Evolutionary conservation across 2,329 filamentous ascomycete species (phyloP).

Genomic region (Calonectria montana): DNA sequence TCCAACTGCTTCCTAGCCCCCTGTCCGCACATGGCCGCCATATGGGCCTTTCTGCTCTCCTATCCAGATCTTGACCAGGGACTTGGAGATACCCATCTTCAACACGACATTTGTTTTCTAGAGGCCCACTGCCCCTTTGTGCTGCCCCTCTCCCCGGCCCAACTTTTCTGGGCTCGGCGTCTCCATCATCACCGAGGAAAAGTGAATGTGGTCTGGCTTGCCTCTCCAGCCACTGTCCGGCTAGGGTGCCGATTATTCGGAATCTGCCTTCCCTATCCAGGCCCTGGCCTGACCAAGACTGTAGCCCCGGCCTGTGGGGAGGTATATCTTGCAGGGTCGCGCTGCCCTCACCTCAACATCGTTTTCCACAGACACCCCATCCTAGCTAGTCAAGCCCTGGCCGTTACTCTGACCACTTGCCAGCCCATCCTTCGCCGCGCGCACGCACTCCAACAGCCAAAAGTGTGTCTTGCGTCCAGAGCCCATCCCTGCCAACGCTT

Average conservation of each 20-base stretch:
- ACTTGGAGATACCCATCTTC: conserved; percentile 28
- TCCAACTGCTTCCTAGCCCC: conserved; percentile 29
- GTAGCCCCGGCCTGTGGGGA: conserved; percentile 24
- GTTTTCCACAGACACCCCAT: conserved; percentile 37
- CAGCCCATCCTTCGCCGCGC: conserved; percentile 28
- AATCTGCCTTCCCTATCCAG: conserved; percentile 30
- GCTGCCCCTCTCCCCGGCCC: neutral
- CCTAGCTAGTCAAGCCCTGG: conserved; percentile 39
- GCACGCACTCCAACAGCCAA: conserved; percentile 29
- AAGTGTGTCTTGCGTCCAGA: conserved; percentile 35
- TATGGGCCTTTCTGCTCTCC: conserved; percentile 28
- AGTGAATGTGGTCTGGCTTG: conserved; percentile 14
- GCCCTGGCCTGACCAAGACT: conserved; percentile 35
- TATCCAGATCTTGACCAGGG: conserved; percentile 28
- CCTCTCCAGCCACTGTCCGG: conserved; percentile 24
- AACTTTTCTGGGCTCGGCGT: conserved; percentile 10
- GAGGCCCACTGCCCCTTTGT: conserved; percentile 11
- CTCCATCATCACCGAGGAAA: conserved; percentile 19
- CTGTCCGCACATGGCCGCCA: conserved; percentile 35
- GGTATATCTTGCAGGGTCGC: conserved; percentile 43
- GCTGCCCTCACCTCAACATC: conserved; percentile 37
- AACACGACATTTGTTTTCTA: conserved; percentile 23
- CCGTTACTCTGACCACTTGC: conserved; percentile 36
- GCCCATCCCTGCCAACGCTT: conserved; percentile 31
- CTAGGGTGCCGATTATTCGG: conserved; percentile 32